A percentile compares a stretch with the other conserved stretches of the same genome.
Conservation (phyloP, 805 yeast genomes). For the Candida koratica region DNA sequence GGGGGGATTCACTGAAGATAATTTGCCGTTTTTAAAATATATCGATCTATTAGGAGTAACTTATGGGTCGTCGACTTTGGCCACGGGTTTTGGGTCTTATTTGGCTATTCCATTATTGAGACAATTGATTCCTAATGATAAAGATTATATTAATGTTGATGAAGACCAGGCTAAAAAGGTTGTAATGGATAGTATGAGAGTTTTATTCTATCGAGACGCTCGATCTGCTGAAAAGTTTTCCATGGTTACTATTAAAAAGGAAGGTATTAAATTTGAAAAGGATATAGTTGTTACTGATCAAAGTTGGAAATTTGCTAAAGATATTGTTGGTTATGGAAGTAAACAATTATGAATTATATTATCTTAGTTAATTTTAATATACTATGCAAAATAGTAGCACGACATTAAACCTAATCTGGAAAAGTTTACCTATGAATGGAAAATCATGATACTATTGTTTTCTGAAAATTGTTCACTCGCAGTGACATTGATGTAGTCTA, state of each 20-base stretch:
- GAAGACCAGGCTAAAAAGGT: constrained; percentile 74
- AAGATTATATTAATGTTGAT: constrained; percentile 62
- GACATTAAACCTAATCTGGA: background rate
- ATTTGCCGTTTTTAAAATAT: constrained; percentile 68
- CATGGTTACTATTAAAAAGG: constrained; percentile 61
- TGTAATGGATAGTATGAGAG: constrained; percentile 87
- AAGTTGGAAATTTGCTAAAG: constrained; percentile 88
- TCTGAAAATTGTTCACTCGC: constrained; percentile 5
- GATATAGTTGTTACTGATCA: constrained; percentile 65
- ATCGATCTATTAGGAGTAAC: constrained; percentile 92
- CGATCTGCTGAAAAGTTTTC: constrained; percentile 85
- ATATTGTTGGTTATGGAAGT: constrained; percentile 87
- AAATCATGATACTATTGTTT: constrained; percentile 4
- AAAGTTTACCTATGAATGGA: no score
- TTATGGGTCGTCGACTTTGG: constrained; percentile 80
- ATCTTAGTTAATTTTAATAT: no score
- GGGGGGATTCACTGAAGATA: constrained; percentile 75
- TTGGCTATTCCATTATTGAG: constrained; percentile 90
- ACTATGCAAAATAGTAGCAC: background rate
- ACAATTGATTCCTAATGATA: constrained; percentile 74
- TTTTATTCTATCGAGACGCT: constrained; percentile 93
- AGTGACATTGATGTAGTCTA: background rate
- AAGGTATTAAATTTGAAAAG: constrained; percentile 49
- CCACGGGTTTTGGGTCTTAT: constrained; percentile 96
- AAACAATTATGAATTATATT: constrained; percentile 37